Evolutionary conservation across 108 stramenopile genomes (phyloP), one percentile per base, ranked within the genome.

Genomic region (Skeletonema marinoi): DNA sequence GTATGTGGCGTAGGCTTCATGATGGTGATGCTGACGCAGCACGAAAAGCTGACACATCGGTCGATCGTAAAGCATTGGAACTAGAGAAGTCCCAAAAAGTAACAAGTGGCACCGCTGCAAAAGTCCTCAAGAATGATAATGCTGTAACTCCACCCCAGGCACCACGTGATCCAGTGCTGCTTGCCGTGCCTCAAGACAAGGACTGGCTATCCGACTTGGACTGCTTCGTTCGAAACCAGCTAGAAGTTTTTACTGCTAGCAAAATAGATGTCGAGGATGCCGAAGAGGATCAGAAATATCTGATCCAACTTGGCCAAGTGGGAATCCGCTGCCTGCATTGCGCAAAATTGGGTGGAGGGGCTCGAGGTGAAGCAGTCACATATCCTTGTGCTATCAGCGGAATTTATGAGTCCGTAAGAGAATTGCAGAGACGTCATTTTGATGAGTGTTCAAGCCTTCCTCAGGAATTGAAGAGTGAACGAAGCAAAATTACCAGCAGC

Each of bases 1-100:
- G 95, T 30, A 88, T 96, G 88, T 96, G 95, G 95, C 72, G 90
- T 71, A 83, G 95, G 44, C 74, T 96, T 35, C 95, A 96, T 67
- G 89, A 93, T 50, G 85, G 80, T n/a, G 32, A 58, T 30, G 32
- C 63, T 8, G 63, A 2, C 0, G 38, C 32, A 39, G 63, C 63
- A 35, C 12, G 5, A 17, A 10, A 25, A 25, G 19, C 21, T 25
- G 54, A 9, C 10, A 56, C 19, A 25, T 7, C 54, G 9, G 54
- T n/a, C 21, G 1, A 25, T 8, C 25, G 54, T 56, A 2, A 25
- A 10, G 11, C 11, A 56, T 17, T 5, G 17, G 25, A 29, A 17
- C 14, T 21, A 7, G 7, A 2, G 0, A 46, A 2, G 11, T 46
- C 44, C 3, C 44, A 6, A 3, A 3, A 4, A 46, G 44, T 46